Evolutionary conservation across 2,329 filamentous ascomycete genomes (phyloP).

Genomic region (Aspergillus sp.): DNA sequence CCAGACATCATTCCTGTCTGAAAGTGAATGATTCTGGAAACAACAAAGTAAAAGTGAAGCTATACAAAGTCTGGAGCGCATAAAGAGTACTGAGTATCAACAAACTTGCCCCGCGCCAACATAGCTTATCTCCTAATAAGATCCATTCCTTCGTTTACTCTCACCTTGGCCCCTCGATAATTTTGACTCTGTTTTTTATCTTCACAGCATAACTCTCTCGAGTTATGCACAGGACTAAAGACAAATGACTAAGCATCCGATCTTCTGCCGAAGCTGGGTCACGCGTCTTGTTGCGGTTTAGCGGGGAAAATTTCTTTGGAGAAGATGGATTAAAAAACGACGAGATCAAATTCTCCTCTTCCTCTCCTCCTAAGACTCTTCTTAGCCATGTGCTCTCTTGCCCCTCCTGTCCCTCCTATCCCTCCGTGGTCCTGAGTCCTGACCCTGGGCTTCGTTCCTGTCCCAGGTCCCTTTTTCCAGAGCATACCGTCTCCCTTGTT

Average conservation of each 20-base stretch:
- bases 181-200: too few species aligned
- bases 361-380: constrained; percentile 23
- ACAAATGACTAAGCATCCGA: constrained; percentile 4
- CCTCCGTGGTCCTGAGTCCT: constrained; percentile 26
- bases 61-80: not conserved
- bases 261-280: constrained; percentile 3
- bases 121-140: too few species aligned
- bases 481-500: constrained; percentile 15
- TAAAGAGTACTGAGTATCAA: too few species aligned
- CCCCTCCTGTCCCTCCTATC: constrained; percentile 21
- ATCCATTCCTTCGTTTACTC: not conserved
- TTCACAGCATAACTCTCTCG: too few species aligned
- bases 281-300: constrained; percentile 18
- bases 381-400: constrained; percentile 24
- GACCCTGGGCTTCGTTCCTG: constrained; percentile 11
- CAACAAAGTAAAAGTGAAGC: not conserved
- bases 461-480: constrained; percentile 10
- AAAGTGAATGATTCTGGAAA: not conserved
- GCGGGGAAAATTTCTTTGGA: constrained; percentile 22
- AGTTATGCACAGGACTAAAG: not conserved
- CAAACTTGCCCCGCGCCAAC: too few species aligned
- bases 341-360: constrained; percentile 12
- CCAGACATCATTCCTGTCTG: not conserved
- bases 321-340: constrained; percentile 17
- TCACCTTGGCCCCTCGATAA: not conserved